Base-by-base conservation (phyloP, 2,329 filamentous ascomycete genomes). In the Zopfia rhizophila region DNA sequence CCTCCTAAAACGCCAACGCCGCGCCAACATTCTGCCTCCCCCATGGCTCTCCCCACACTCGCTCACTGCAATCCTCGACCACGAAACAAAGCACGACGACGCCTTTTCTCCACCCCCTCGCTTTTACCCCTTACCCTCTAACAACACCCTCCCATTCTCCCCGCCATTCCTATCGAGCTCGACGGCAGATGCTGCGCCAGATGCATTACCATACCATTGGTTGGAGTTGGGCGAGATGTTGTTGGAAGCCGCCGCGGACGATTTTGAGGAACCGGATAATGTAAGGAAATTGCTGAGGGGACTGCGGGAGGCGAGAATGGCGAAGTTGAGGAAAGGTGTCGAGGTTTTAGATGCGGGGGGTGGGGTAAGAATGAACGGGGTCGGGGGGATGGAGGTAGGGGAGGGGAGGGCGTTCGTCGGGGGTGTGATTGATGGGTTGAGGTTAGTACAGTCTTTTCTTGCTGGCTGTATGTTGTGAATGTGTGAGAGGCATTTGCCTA, bases 121-220 rank as follows among this genome's bases (percentile, higher is more conserved):
- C 0, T 83, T 85, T 0, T 80, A 89, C 0, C 84, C 87, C 0
- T 75, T 74, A 4, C 75, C 79, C 10, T 72, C 75, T 6, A 79
- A 18, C 31, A 71, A 75, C 43, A 53, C 52, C 22, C 27, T 61
- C 55, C 70, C 60, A 27, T 51, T 58, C 45, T 67, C 68, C 1
- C 84, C 92, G 3, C 93, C 93, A 0, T 97, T 97, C 66, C 74
- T 95, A 1, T 83, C 85, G 1, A 86, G 87, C 12, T 90, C 88
- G 54, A 91, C 88, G 0, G 84, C 87, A 14, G 78, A 83, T 33
- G 83, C 88, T 1, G 84, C 87, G 7, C 75, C 85, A 1, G 84
- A 85, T 28, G 84, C 86, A 11, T 77, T 99, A 22, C 94, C 94
- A 0, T 97, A 96, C 68, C 93, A 97, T 75, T 99, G 93, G 92